A percentile compares a stretch with the other conserved stretches of the same genome.
Evolutionary conservation across 148 eudicot genomes (phyloP).

Genomic region (Salicornia ramosissima): DNA sequence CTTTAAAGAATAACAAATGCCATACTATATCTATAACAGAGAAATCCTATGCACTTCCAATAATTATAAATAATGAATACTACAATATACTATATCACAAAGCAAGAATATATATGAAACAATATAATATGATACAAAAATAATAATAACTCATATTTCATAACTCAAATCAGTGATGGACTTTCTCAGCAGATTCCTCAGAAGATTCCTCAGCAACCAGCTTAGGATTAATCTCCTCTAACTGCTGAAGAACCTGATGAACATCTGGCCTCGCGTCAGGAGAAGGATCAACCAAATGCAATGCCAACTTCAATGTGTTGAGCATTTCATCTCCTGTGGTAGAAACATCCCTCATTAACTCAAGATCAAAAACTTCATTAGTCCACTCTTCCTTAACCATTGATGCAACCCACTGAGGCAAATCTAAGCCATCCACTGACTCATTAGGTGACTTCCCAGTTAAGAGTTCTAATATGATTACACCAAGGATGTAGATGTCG

Average conservation of each 20-base stretch:
- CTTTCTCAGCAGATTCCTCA: constrained; percentile 25
- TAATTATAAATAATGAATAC: neutral
- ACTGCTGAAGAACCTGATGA: constrained; percentile 56
- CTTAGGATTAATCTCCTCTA: constrained; percentile 57
- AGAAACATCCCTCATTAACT: constrained; percentile 72
- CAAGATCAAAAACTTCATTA: constrained; percentile 75
- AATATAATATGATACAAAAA: neutral
- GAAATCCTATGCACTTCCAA: neutral
- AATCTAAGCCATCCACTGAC: constrained; percentile 55
- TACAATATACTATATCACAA: constrained; percentile 1
- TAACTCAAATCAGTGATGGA: constrained; percentile 20
- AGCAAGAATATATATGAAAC: neutral
- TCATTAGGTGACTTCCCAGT: constrained; percentile 82
- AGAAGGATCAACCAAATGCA: constrained; percentile 78
- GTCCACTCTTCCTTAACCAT: constrained; percentile 88
- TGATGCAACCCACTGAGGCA: constrained; percentile 95
- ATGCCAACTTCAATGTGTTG: constrained; percentile 67
- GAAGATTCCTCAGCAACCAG: constrained; percentile 19
- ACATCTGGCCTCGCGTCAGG: constrained; percentile 73
- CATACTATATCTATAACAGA: neutral
- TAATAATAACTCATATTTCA: neutral
- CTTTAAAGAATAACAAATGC: constrained; percentile 20
- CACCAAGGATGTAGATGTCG: constrained; percentile 85
- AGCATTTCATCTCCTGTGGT: constrained; percentile 69
- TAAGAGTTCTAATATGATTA: constrained; percentile 67